Base-by-base conservation (phyloP, 169 alveolate species). In the Plasmodium berghei region DNA sequence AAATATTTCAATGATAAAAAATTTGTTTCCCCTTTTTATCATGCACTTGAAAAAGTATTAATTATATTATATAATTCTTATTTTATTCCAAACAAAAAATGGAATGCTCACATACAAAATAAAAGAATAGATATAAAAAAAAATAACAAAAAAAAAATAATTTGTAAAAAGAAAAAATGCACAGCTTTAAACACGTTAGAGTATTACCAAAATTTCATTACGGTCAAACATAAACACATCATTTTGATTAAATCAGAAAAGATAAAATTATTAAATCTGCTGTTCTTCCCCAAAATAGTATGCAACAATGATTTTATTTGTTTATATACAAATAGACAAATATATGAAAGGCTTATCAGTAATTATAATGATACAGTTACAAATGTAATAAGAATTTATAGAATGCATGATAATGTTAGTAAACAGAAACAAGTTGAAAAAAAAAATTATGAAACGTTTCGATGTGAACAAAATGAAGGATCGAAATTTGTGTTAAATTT, bases 251-350 rank as follows among this genome's bases (percentile, higher is more conserved):
- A 14, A 16, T 6, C 46, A 34, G 28, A 18, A 22, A 70, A 5
- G 1, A 45, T 45, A 3, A 16, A 14, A 6, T 61, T 4, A 70
- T 22, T 28, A 12, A 22, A 20, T n/a, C 9, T 26, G 20, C 12
- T 20, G 12, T 70, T 70, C 62, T 70, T 46, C 48, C 64, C 64
- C 40, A 56, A 48, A 14, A n/a, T 9, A 10, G 9, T 9, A 42
- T 74, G 88, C 67, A 46, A 61, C 10, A 14, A 10, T 52, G 67
- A 74, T 46, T 16, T 74, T 16, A 16, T 18, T 16, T 74, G 88
- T n/a, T 74, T 52, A 64, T 46, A 62, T 14, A 74, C 61, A 61
- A 49, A 74, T 9, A 34, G 49, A 24, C 8, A 42, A 20, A 42
- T 24, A 2, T 49, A 52, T 48, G 55, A 24, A 16, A 54, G 28